Conservation (phyloP, 1,139 yeast species). For the Trichomonascaceae sp. region DNA sequence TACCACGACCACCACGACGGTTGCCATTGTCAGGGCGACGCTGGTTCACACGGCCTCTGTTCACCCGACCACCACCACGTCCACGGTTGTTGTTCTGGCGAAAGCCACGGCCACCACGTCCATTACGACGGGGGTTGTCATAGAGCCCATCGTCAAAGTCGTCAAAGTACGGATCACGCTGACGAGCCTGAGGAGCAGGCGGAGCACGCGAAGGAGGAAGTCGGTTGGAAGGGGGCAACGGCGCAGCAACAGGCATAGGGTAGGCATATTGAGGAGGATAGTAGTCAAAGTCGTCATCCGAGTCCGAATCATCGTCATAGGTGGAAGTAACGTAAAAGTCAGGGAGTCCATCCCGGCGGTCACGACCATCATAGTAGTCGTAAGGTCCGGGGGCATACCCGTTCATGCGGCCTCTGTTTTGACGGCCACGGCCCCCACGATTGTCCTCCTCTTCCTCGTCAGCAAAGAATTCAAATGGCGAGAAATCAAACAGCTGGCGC, state of each 20-base stretch:
- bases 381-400: too few species aligned
- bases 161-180: not conserved
- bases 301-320: not conserved
- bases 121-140: not conserved
- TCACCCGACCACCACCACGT: not conserved
- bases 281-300: not conserved
- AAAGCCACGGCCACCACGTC: not conserved
- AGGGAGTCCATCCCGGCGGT: not conserved
- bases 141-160: not conserved
- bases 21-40: not conserved
- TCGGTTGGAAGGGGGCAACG: too few species aligned
- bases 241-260: not conserved
- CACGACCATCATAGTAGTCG: not conserved
- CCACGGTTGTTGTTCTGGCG: not conserved
- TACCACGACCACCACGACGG: not conserved
- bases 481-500: too few species aligned
- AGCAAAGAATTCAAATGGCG: too few species aligned
- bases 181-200: not conserved
- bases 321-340: not conserved
- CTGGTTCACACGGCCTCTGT: not conserved
- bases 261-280: not conserved
- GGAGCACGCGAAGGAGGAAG: not conserved
- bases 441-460: too few species aligned
- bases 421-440: too few species aligned
- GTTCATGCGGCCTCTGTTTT: too few species aligned